Evolutionary conservation across 2,329 filamentous ascomycete species (phyloP), one percentile per base, ranked within the genome.

Genomic region (Zymoseptoria pseudotritici): DNA sequence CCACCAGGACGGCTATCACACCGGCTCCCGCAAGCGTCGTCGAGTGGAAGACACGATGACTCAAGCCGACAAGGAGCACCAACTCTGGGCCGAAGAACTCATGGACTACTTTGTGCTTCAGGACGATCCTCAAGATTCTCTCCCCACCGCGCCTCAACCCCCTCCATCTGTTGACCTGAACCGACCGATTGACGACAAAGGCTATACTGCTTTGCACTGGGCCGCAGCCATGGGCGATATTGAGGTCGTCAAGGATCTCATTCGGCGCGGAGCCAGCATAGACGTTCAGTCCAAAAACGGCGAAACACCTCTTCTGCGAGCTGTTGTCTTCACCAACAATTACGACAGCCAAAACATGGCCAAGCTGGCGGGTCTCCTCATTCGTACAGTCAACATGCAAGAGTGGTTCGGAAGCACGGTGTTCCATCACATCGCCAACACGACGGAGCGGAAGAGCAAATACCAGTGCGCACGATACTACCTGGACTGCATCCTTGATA

Each of bases 201-300:
- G 88, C 9, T 92, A 97, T 71, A 96, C 91, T 2, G 92, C 93
- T 5, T 83, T 99, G 66, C 94, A 99, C 72, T 99, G 94, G 94
- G 94, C 92, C 19, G 91, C 91, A 57, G 91, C 94, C 22, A 99
- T 99, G 93, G 94, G 94, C 60, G 94, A 97, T 67, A 80, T 97
- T 29, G 89, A 93, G 54, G 90, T 97, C 17, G 90, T 97, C 63
- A 91, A 88, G 73, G 89, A 96, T 73, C 80, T 99, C 19, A 88
- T 94, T 67, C 83, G 86, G 50, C 91, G 92, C 62, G 87, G 89
- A 50, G 91, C 93, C 10, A 85, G 85, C 62, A 80, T 91, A 17
- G 84, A 85, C 29, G 85, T 87, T 2, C 82, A 87, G 62, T 86
- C 85, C 0, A 82, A 78, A 62, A 78, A 76, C 57, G 77, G 79